Evolutionary conservation across 495 filamentous ascomycete genomes (phyloP).

Genomic region (Opeltia flavorubescens): DNA sequence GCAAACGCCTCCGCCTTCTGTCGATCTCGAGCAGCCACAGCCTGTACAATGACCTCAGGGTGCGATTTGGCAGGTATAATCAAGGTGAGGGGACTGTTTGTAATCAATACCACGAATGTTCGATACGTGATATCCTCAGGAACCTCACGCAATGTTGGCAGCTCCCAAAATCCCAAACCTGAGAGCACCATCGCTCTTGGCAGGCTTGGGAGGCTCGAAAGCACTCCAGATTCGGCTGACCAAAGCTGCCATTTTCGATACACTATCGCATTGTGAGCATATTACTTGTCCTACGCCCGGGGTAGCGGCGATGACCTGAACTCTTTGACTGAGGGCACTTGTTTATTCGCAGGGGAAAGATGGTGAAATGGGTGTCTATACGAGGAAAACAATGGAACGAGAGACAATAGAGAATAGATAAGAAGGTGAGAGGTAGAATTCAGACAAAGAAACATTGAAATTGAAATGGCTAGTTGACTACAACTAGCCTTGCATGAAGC

Average conservation of each 20-base stretch:
- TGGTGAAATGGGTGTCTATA: no score
- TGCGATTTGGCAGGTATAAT: conserved; percentile 43
- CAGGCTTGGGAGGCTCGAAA: background rate
- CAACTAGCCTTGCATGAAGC: no score
- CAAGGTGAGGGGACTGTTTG: conserved; percentile 28
- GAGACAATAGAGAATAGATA: no score
- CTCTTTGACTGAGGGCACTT: no score
- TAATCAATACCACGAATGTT: background rate
- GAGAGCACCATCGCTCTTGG: background rate
- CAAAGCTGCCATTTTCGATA: background rate
- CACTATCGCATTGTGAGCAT: no score
- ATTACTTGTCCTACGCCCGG: no score
- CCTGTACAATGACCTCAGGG: conserved; percentile 41
- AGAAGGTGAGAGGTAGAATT: no score
- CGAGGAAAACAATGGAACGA: no score
- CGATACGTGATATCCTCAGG: background rate
- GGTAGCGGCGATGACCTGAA: no score
- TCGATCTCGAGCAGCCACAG: conserved; percentile 42
- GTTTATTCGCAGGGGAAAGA: no score
- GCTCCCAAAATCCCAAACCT: background rate
- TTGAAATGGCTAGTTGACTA: no score
- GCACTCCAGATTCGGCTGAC: conserved; percentile 3
- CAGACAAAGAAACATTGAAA: no score
- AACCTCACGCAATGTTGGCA: conserved; percentile 14
- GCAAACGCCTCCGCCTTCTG: conserved; percentile 40